Evolutionary conservation across 495 filamentous ascomycete genomes (phyloP).

Genomic region (Trichoderma parareesei): DNA sequence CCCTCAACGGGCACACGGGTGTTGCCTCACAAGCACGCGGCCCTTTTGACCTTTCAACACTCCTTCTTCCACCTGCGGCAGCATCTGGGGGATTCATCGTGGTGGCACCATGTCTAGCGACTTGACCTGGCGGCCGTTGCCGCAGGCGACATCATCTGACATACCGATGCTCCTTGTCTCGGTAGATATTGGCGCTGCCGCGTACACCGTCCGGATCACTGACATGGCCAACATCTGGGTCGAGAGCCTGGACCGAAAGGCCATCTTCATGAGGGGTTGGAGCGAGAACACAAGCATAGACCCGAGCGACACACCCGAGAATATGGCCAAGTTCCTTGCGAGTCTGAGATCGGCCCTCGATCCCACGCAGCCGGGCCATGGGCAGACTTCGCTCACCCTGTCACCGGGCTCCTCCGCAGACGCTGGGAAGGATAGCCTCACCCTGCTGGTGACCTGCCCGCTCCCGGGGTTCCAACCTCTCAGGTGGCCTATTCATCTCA

Average conservation of each 20-base stretch:
- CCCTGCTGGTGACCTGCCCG: slow-evolving; percentile 49
- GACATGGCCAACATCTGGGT: slow-evolving; percentile 84
- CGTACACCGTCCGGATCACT: slow-evolving; percentile 70
- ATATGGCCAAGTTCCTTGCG: slow-evolving; percentile 62
- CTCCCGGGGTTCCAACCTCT: slow-evolving; percentile 66
- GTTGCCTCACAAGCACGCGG: slow-evolving; percentile 3
- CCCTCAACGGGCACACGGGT: neutral
- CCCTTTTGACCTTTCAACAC: neutral
- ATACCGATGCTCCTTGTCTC: slow-evolving; percentile 39
- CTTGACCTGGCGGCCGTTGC: slow-evolving; percentile 28
- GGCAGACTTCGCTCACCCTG: slow-evolving; percentile 30
- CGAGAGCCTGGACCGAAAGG: slow-evolving; percentile 54
- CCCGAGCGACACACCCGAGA: slow-evolving; percentile 64
- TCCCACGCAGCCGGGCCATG: slow-evolving; percentile 26
- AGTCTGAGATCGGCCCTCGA: slow-evolving; percentile 61
- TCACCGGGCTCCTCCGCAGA: slow-evolving; percentile 15
- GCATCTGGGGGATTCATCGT: neutral
- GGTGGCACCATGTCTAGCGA: slow-evolving; percentile 19
- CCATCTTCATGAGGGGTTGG: slow-evolving; percentile 58
- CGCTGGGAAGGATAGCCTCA: slow-evolving; percentile 31
- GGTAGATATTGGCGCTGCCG: slow-evolving; percentile 28
- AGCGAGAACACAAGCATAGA: slow-evolving; percentile 72
- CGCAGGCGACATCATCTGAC: slow-evolving; percentile 20
- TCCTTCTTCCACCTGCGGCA: neutral
- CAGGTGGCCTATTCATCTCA: slow-evolving; percentile 57